phyloP scores from a whole-genome alignment of 805 yeast genomes.

The Yarrowia osloensis region DNA sequence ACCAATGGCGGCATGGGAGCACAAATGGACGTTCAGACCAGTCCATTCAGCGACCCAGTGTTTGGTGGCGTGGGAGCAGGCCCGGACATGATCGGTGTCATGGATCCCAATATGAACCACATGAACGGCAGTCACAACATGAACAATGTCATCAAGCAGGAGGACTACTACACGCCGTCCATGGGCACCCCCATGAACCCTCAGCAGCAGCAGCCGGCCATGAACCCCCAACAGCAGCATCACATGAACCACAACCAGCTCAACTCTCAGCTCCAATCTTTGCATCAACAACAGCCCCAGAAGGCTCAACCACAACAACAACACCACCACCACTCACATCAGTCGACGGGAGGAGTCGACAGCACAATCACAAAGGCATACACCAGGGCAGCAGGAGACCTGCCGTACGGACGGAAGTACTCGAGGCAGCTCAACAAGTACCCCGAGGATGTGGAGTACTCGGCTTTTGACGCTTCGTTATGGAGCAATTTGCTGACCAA shows the following conservation, averaged over 20 bases:
- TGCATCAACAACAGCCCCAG: slow-evolving; percentile 2
- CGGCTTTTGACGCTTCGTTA: background rate
- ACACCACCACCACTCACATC: background rate
- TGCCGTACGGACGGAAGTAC: slow-evolving; percentile 20
- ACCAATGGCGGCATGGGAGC: background rate
- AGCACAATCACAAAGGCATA: background rate
- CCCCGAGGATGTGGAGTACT: slow-evolving; percentile 28
- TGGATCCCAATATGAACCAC: background rate
- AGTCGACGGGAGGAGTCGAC: background rate
- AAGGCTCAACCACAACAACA: slow-evolving; percentile 3
- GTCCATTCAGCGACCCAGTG: slow-evolving; percentile 19
- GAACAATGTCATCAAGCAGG: background rate
- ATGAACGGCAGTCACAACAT: background rate
- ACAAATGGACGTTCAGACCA: slow-evolving; percentile 15
- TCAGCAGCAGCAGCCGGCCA: background rate
- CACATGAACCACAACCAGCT: background rate
- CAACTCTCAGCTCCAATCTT: slow-evolving; percentile 3
- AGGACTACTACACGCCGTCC: background rate
- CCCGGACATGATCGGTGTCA: background rate
- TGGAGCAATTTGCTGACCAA: background rate
- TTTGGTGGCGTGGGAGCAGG: background rate
- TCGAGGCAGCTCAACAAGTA: slow-evolving; percentile 17
- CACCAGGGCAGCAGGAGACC: slow-evolving; percentile 15
- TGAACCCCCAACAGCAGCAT: background rate
- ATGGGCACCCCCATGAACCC: slow-evolving; percentile 10